Evolutionary conservation across 305 asterid genomes (phyloP), one percentile per base, ranked within the genome.

Genomic region (Rubia tinctorum): DNA sequence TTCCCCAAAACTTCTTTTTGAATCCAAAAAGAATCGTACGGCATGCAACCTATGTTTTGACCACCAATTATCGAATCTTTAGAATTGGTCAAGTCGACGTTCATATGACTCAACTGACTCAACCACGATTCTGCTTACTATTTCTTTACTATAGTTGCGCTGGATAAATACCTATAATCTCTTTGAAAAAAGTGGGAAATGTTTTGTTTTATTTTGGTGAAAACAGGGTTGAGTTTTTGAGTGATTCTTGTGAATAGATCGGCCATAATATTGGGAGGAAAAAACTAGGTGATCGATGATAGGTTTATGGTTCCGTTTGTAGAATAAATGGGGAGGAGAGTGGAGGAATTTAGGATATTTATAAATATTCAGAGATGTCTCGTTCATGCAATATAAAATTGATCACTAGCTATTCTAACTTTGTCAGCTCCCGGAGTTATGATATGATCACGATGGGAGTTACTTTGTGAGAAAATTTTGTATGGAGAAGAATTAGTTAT

Each of bases 151-250:
- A 44, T 44, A n/a, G n/a, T n/a, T n/a, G n/a, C n/a, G n/a, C n/a
- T n/a, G n/a, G n/a, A n/a, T n/a, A n/a, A n/a, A n/a, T 60, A 34
- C 12, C 7, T 5, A 45, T 1, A 5, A 7, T 51, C 73, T 51
- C 27, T 20, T 30, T 6, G 73, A 70, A 70, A n/a, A 17, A 70
- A 20, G 49, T 12, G 2, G 65, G n/a, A 53, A 30, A 70, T 70
- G 37, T 3, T 5, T 6, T 25, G 56, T 10, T 25, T n/a, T 1
- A 34, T 1, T 0, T 34, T 51, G 65, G 30, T 70, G 47, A 49
- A 49, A 47, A 23, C 43, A 18, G 73, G 63, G 49, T 69, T 27
- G 2, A 51, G 39, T 23, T 49, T 40, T 30, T 47, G 7, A 8
- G 14, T 15, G 62, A 47, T 23, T 4, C 27, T 68, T 51, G 58